These are phyloP conservation scores for Schizophyllum commune DNA, from an alignment of 1,284 basidiomycete species.

Conservation along the genomic window DNA sequence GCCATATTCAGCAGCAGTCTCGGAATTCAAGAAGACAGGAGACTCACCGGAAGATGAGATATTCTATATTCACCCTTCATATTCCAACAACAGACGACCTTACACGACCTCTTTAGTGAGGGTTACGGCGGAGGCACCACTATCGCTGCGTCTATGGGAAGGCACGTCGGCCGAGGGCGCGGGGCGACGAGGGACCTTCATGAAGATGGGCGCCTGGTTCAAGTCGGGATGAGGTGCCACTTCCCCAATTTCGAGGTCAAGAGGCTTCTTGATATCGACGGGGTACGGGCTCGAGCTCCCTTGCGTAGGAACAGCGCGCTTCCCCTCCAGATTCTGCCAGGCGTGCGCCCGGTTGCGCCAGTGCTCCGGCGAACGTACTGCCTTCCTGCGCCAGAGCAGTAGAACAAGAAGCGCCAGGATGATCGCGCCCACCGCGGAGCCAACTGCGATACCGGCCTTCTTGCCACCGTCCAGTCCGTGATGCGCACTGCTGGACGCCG, in stretches of 20 bases:
- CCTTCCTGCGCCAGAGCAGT: not conserved
- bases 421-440: slow-evolving; percentile 13
- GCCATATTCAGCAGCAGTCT: too few species aligned
- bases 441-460: slow-evolving; percentile 18
- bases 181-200: slow-evolving; percentile 7
- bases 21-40: too few species aligned
- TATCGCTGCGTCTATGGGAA: not conserved
- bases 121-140: too few species aligned
- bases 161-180: not conserved
- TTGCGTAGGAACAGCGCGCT: not conserved
- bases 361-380: slow-evolving; percentile 9
- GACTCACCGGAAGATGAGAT: too few species aligned
- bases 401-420: slow-evolving; percentile 12
- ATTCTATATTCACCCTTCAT: too few species aligned
- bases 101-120: too few species aligned
- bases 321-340: slow-evolving; percentile 11
- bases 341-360: slow-evolving; percentile 11
- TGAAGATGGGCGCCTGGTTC: slow-evolving; percentile 2
- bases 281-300: not conserved
- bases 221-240: slow-evolving; percentile 1
- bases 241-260: not conserved
- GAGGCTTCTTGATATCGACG: slow-evolving; percentile 3
- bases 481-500: not conserved
- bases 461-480: slow-evolving; percentile 5
- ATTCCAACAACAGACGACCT: too few species aligned